phyloP scores from a whole-genome alignment of 2,329 filamentous ascomycete species.

The Fusarium sp. region DNA sequence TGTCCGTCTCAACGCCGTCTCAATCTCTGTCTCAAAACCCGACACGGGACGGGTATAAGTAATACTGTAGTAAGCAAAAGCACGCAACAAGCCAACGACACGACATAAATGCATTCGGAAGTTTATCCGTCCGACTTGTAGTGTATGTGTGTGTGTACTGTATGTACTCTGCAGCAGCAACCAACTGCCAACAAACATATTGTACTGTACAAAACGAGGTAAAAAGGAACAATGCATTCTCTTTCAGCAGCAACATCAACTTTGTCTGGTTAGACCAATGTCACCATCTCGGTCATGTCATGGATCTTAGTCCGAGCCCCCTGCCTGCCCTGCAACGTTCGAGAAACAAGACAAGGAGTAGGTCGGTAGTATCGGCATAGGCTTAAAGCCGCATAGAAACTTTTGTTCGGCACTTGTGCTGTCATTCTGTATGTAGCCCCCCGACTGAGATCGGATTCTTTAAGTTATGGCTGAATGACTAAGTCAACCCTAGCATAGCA shows the following conservation, averaged over 20 bases:
- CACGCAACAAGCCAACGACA: neutral
- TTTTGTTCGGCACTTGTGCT: conserved; percentile 32
- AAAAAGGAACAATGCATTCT: neutral
- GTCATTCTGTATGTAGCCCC: conserved; percentile 5
- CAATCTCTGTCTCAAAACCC: neutral
- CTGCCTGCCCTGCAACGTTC: conserved; percentile 18
- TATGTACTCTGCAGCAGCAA: neutral
- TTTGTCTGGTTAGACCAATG: conserved; percentile 9
- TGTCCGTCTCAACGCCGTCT: conserved; percentile 21
- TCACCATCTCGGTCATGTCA: conserved; percentile 5
- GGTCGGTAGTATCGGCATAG: conserved; percentile 29
- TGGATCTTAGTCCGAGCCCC: conserved; percentile 19
- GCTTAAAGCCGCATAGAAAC: conserved; percentile 29
- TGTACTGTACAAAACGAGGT: neutral
- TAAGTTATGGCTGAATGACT: neutral
- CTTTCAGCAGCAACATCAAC: neutral
- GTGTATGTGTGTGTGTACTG: neutral
- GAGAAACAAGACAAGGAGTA: conserved; percentile 20
- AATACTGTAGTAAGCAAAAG: conserved; percentile 3
- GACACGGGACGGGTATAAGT: neutral
- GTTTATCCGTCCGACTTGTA: neutral
- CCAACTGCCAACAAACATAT: neutral
- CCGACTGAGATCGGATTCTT: neutral
- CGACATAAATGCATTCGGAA: neutral
- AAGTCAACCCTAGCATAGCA: neutral